These are phyloP conservation scores for Clavariopsis aquatica DNA, from an alignment of 495 filamentous ascomycete genomes.

Conservation along the genomic window DNA sequence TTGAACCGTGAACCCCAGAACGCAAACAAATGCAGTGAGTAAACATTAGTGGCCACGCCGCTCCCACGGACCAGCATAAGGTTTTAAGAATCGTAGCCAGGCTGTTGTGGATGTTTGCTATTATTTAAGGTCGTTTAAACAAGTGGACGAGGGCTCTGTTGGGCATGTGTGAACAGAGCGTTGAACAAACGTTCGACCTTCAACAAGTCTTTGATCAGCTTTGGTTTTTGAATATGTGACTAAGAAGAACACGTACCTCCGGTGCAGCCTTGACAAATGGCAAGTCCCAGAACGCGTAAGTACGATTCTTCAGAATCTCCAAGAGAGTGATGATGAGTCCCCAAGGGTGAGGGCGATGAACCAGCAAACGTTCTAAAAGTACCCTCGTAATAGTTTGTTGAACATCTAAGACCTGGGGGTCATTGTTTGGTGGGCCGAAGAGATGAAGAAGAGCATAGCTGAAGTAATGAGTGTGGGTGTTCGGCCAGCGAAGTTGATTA, in stretches of 20 bases:
- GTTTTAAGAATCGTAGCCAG: neutral
- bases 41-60: conserved; percentile 28
- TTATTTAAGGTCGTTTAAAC: conserved; percentile 12
- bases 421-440: conserved; percentile 73
- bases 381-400: conserved; percentile 88
- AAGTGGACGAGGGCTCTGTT: conserved; percentile 35
- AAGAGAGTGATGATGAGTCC: conserved; percentile 86
- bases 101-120: neutral
- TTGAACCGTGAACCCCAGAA: conserved; percentile 24
- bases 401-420: conserved; percentile 77
- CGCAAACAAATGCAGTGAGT: conserved; percentile 39
- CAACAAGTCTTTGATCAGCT: neutral
- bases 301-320: conserved; percentile 87
- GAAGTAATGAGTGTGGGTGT: conserved; percentile 90
- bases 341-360: conserved; percentile 95
- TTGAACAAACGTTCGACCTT: conserved; percentile 37
- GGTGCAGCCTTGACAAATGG: conserved; percentile 87
- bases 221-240: neutral
- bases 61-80: neutral
- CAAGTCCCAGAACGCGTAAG: conserved; percentile 85
- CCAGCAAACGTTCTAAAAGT: conserved; percentile 80
- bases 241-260: conserved; percentile 59
- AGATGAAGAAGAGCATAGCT: conserved; percentile 82
- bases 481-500: conserved; percentile 89
- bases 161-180: conserved; percentile 36